Conservation (phyloP, 2,329 filamentous ascomycete species). For the Trichoderma cornu-damae region DNA sequence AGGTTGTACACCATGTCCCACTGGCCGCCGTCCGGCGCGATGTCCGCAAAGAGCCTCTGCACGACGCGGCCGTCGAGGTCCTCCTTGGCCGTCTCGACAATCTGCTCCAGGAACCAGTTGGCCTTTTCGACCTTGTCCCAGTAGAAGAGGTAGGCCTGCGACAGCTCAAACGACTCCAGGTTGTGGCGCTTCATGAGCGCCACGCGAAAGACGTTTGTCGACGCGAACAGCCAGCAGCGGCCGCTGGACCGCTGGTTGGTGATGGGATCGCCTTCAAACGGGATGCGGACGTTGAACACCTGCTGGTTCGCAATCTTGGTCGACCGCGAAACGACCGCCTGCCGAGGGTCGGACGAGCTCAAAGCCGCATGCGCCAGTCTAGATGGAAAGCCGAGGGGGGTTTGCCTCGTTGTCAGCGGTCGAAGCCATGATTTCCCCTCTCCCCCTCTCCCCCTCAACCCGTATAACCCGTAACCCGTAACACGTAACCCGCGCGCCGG, state of each 20-base stretch:
- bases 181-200: conserved; percentile 79
- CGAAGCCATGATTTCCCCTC: neutral
- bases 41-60: conserved; percentile 60
- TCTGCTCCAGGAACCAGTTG: conserved; percentile 82
- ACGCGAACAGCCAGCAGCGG: conserved; percentile 87
- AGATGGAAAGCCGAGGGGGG: too few relatives aligned
- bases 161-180: conserved; percentile 75
- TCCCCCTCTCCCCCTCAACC: too few relatives aligned
- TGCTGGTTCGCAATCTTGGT: conserved; percentile 66
- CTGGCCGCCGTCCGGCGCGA: conserved; percentile 77
- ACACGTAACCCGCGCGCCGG: too few relatives aligned
- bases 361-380: conserved; percentile 73
- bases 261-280: conserved; percentile 73
- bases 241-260: conserved; percentile 80
- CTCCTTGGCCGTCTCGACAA: conserved; percentile 67
- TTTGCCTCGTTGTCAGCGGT: neutral
- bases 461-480: too few relatives aligned
- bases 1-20: conserved; percentile 91
- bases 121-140: conserved; percentile 92
- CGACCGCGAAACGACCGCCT: conserved; percentile 60
- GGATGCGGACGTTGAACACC: conserved; percentile 77
- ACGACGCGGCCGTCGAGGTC: conserved; percentile 69
- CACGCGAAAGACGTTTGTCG: conserved; percentile 88
- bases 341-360: conserved; percentile 59
- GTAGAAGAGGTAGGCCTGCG: conserved; percentile 83